Evolutionary conservation across 2,329 filamentous ascomycete genomes (phyloP).

Genomic region (Daldinia eschscholtzii): DNA sequence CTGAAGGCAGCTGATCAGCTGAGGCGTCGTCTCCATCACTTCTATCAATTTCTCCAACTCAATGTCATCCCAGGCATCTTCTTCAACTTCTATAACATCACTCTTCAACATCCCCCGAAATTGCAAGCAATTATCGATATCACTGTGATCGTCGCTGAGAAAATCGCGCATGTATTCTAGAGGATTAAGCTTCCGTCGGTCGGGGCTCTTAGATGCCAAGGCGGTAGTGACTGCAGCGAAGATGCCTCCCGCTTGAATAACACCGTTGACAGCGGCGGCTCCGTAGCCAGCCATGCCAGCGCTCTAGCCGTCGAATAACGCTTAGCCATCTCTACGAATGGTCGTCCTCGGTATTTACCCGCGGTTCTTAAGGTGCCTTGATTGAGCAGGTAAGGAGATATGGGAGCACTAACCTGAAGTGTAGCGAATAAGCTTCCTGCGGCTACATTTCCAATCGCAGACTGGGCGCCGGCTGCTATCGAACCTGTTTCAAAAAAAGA

Average conservation of each 20-base stretch:
- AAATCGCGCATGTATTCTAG: neutral
- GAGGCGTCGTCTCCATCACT: neutral
- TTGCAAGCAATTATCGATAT: neutral
- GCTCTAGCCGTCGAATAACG: constrained; percentile 22
- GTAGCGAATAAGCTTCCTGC: constrained; percentile 43
- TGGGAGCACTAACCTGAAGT: constrained; percentile 25
- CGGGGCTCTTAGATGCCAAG: neutral
- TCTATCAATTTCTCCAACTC: neutral
- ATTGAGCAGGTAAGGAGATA: neutral
- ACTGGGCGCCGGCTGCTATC: constrained; percentile 41
- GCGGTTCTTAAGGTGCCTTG: neutral
- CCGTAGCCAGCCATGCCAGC: constrained; percentile 47
- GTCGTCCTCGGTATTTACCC: neutral
- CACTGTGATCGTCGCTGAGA: neutral
- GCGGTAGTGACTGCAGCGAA: neutral
- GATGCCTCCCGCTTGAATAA: constrained; percentile 26
- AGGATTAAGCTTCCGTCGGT: neutral
- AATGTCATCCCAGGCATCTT: neutral
- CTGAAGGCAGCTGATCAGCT: neutral
- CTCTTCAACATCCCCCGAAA: neutral
- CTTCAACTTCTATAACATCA: neutral
- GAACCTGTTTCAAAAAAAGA: constrained; percentile 31
- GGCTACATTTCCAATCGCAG: constrained; percentile 43
- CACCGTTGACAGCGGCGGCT: constrained; percentile 37
- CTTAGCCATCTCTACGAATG: neutral